A percentile compares a stretch with the other conserved stretches of the same genome.
Evolutionary conservation across 148 eudicot genomes (phyloP).

Genomic region (Rhododendron williamsianum): DNA sequence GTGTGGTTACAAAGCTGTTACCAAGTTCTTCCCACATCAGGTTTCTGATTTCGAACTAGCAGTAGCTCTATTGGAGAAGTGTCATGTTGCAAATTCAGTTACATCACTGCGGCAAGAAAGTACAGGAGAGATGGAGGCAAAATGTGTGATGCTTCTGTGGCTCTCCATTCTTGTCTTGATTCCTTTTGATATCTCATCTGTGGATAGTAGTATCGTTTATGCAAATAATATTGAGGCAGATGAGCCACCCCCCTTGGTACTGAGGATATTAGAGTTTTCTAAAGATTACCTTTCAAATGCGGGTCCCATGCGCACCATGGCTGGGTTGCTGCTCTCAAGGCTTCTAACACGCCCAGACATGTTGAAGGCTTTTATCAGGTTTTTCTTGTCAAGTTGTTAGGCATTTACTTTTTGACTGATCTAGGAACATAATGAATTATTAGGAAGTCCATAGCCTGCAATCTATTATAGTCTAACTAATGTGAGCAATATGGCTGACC

Average conservation of each 20-base stretch:
- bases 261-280: conserved; percentile 58
- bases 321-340: conserved; percentile 82
- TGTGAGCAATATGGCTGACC: neutral
- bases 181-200: conserved; percentile 90
- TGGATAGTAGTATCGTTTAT: conserved; percentile 74
- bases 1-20: conserved; percentile 91
- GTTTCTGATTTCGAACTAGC: conserved; percentile 97
- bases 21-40: conserved; percentile 95
- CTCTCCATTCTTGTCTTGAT: conserved; percentile 87
- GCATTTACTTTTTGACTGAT: neutral
- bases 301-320: conserved; percentile 91
- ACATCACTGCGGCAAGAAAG: conserved; percentile 86
- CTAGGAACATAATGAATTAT: neutral
- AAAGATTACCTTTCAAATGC: conserved; percentile 88
- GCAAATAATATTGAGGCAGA: conserved; percentile 34
- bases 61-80: conserved; percentile 82
- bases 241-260: conserved; percentile 77
- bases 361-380: conserved; percentile 81
- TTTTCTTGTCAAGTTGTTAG: conserved; percentile 5
- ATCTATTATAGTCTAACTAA: neutral
- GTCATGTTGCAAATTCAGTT: conserved; percentile 41
- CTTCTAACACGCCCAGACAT: conserved; percentile 96
- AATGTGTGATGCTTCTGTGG: conserved; percentile 82
- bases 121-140: conserved; percentile 98
- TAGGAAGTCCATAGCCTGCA: neutral